Percentiles rank a stretch among this genome's conserved stretches.
phyloP scores from a whole-genome alignment of 495 filamentous ascomycete genomes.

The Xylaria telfairii region DNA sequence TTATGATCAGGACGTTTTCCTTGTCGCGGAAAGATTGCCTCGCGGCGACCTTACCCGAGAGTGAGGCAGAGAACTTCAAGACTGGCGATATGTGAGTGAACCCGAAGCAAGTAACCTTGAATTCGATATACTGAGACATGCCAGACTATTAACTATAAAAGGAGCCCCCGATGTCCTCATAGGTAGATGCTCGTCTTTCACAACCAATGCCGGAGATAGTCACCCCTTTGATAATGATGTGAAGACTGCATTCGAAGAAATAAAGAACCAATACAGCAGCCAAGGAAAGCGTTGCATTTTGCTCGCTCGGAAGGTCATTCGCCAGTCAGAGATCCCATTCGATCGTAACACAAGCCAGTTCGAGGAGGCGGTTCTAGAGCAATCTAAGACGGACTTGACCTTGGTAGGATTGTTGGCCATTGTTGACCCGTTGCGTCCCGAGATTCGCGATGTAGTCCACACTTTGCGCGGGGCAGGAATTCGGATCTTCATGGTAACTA shows the following conservation, averaged over 20 bases:
- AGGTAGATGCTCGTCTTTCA: constrained; percentile 56
- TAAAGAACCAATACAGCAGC: constrained; percentile 68
- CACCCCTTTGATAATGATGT: constrained; percentile 47
- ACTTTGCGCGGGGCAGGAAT: constrained; percentile 67
- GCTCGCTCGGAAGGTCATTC: constrained; percentile 64
- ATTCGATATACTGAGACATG: background rate
- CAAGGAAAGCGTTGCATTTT: constrained; percentile 69
- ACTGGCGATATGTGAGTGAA: constrained; percentile 49
- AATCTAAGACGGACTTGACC: constrained; percentile 56
- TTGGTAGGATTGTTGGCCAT: constrained; percentile 71
- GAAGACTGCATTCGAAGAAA: constrained; percentile 50
- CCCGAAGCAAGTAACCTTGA: background rate
- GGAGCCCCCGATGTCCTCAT: constrained; percentile 70
- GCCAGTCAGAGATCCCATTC: constrained; percentile 39
- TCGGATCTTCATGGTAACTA: constrained; percentile 63
- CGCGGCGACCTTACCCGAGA: constrained; percentile 39
- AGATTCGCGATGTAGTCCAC: constrained; percentile 65
- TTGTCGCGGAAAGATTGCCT: constrained; percentile 47
- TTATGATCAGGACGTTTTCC: constrained; percentile 62
- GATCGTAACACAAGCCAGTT: constrained; percentile 52
- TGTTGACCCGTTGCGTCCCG: constrained; percentile 69
- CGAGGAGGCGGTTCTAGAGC: constrained; percentile 56
- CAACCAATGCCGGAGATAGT: constrained; percentile 53
- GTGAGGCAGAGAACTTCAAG: constrained; percentile 45
- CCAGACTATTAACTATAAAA: constrained; percentile 63